Evolutionary conservation across 495 filamentous ascomycete genomes (phyloP), one percentile per base, ranked within the genome.

Genomic region (Aspergillus bertholletiae): DNA sequence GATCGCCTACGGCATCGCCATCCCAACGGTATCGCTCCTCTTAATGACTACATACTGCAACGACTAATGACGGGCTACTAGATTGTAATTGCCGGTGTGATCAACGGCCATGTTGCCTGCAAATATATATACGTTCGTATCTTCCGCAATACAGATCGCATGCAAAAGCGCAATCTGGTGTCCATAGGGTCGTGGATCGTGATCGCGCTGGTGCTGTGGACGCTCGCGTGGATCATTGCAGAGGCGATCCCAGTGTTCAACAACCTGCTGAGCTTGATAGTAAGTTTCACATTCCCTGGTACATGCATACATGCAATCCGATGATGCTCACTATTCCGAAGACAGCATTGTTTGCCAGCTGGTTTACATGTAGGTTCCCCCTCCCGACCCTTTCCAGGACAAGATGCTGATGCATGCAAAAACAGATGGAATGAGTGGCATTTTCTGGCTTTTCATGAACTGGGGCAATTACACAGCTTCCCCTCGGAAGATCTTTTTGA

Each of bases 1-100:
- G 68, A 67, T 92, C 9, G 85, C 87, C 1, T 94, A 86, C 58
- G 89, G 88, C 5, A 71, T 93, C 43, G 88, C 88, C 4, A 70
- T 89, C 9, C 89, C 89, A 0, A 89, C 86, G 22, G 81, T 73
- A 21, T 22, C 55, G 18, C 67, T 20, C 48, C 46, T 37, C 30
- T 40, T 3, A 34, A 18, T 30, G 24, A 11, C 20, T 18, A 35
- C 22, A 28, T 41, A n/a, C n/a, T n/a, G n/a, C n/a, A n/a, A n/a
- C n/a, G n/a, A n/a, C n/a, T n/a, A n/a, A n/a, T n/a, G n/a, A n/a
- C n/a, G n/a, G 11, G 7, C n/a, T 5, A 17, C 34, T 26, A 70
- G 51, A 75, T 87, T 53, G 70, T 88, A 37, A 75, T 88, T 27
- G 78, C 80, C 5, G 85, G 85, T 53, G 86, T 90, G 23, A 83